Conservation (phyloP, 768 basidiomycete genomes). For the Clavulina sp. region DNA sequence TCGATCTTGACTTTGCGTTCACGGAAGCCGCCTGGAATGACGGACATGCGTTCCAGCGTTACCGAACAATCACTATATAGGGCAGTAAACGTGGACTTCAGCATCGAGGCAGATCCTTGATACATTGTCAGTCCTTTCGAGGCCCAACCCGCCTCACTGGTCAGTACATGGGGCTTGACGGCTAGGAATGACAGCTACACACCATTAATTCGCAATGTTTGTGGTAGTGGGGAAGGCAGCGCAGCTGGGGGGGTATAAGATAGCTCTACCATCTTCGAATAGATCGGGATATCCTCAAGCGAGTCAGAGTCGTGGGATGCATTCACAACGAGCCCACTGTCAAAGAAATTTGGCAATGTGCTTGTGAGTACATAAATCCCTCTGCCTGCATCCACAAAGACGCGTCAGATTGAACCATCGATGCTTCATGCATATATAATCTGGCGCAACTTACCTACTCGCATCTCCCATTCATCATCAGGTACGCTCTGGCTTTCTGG, state of each 20-base stretch:
- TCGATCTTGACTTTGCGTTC: conserved; percentile 28
- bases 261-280: conserved; percentile 44
- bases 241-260: conserved; percentile 50
- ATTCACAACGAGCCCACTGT: conserved; percentile 37
- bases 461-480: conserved; percentile 63
- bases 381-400: conserved; percentile 35
- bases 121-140: conserved; percentile 52
- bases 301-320: neutral
- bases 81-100: conserved; percentile 59
- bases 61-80: conserved; percentile 51
- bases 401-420: neutral
- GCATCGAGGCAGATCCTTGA: conserved; percentile 46
- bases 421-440: conserved; percentile 6
- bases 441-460: conserved; percentile 33
- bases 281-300: conserved; percentile 19
- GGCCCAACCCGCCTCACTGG: neutral
- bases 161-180: neutral
- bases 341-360: conserved; percentile 58
- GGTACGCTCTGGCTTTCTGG: too few relatives aligned
- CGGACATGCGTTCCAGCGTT: conserved; percentile 31
- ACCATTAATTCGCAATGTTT: conserved; percentile 58
- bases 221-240: conserved; percentile 45
- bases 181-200: conserved; percentile 7
- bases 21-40: conserved; percentile 11
- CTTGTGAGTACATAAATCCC: conserved; percentile 49